These are phyloP conservation scores for Forsythia suspensa DNA, from an alignment of 257 asterid species.

Conservation along the genomic window DNA sequence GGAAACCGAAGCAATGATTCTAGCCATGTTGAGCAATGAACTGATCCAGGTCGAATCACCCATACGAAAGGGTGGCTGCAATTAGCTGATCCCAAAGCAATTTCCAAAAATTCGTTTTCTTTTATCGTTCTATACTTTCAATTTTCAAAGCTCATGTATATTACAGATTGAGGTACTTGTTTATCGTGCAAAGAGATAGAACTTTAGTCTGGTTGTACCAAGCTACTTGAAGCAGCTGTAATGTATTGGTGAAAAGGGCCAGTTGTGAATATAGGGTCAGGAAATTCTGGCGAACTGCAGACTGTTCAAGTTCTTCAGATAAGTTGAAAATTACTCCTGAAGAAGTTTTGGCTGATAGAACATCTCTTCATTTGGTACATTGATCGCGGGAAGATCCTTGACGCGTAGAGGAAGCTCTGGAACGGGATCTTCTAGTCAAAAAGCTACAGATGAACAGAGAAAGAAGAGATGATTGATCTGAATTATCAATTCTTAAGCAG, in stretches of 20 bases:
- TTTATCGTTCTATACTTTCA: slow-evolving; percentile 15
- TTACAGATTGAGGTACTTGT: slow-evolving; percentile 19
- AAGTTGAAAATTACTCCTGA: slow-evolving; percentile 39
- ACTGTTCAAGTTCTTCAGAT: slow-evolving; percentile 37
- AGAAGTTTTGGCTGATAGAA: slow-evolving; percentile 16
- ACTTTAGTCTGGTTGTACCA: too few relatives aligned
- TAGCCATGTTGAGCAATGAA: slow-evolving; percentile 18
- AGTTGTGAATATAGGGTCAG: background rate
- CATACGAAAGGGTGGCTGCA: background rate
- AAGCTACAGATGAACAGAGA: background rate
- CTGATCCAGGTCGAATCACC: background rate
- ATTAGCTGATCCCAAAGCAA: slow-evolving; percentile 24
- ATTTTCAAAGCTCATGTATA: slow-evolving; percentile 21
- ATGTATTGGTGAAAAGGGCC: background rate
- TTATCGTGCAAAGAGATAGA: slow-evolving; percentile 22
- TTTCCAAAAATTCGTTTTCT: slow-evolving; percentile 17
- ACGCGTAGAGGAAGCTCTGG: background rate
- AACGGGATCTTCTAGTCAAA: background rate
- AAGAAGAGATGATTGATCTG: background rate
- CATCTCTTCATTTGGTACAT: background rate
- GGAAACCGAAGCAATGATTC: slow-evolving; percentile 31
- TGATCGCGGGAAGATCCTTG: background rate
- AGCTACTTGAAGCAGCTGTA: slow-evolving; percentile 15
- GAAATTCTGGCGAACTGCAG: slow-evolving; percentile 7
- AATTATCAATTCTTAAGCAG: too few relatives aligned